A percentile compares a stretch with the other conserved stretches of the same genome.
These are phyloP conservation scores for Gossypium anomalum DNA, from an alignment of 345 rosid genomes.

Conservation along the genomic window DNA sequence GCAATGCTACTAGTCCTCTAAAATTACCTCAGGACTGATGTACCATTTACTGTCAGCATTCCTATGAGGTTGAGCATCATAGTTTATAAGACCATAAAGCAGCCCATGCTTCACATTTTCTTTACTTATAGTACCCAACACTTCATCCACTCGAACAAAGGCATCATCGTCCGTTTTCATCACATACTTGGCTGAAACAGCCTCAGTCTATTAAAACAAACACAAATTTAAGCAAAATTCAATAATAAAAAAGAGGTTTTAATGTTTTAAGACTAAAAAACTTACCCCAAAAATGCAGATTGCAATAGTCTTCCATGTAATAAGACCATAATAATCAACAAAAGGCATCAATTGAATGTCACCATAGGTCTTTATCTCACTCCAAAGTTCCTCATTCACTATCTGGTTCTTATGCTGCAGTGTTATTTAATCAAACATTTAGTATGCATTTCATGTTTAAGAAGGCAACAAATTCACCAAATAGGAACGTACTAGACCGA, in stretches of 20 bases:
- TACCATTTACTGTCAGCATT: constrained; percentile 90
- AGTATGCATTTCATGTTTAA: neutral
- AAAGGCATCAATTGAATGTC: constrained; percentile 96
- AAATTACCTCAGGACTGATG: constrained; percentile 71
- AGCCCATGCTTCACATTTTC: constrained; percentile 54
- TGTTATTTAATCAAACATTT: constrained; percentile 9
- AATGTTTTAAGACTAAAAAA: constrained; percentile 12
- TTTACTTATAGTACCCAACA: constrained; percentile 54
- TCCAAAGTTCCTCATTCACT: constrained; percentile 92
- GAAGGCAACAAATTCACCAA: neutral
- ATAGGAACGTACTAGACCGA: constrained; percentile 73
- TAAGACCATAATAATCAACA: constrained; percentile 91
- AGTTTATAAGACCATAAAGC: constrained; percentile 82
- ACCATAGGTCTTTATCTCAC: constrained; percentile 70
- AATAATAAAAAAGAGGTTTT: neutral
- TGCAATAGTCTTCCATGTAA: constrained; percentile 93
- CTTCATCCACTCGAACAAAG: constrained; percentile 89
- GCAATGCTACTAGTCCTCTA: too few relatives aligned
- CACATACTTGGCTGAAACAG: constrained; percentile 68
- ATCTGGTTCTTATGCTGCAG: constrained; percentile 90
- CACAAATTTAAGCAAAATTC: constrained; percentile 12
- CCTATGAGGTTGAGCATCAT: constrained; percentile 85
- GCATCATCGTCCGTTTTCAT: constrained; percentile 99
- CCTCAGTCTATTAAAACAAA: constrained; percentile 58
- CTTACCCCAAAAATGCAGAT: constrained; percentile 96